These are phyloP conservation scores for Leccinum olivaceopallidum DNA, from an alignment of 768 basidiomycete species.

Conservation along the genomic window DNA sequence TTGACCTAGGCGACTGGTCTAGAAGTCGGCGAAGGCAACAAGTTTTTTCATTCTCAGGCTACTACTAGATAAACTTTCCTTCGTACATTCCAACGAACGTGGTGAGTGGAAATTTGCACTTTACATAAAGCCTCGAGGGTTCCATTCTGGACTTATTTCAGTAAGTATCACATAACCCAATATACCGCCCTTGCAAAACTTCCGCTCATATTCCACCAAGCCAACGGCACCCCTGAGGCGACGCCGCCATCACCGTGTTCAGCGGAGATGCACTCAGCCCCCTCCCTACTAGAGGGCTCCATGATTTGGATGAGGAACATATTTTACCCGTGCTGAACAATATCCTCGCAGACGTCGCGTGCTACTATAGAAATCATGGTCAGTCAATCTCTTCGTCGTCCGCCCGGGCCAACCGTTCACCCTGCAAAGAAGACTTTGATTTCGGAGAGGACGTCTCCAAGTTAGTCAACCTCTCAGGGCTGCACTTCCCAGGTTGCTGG, in stretches of 20 bases:
- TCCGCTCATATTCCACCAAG: slow-evolving; percentile 2
- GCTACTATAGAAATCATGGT: slow-evolving; percentile 10
- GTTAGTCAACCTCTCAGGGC: not conserved
- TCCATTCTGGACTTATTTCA: not conserved
- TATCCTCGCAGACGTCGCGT: slow-evolving; percentile 13
- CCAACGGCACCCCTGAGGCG: slow-evolving; percentile 2
- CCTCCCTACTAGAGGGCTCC: slow-evolving; percentile 7
- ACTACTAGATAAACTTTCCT: not conserved
- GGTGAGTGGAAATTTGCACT: slow-evolving; percentile 8
- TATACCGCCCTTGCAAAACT: slow-evolving; percentile 4
- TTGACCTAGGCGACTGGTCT: not conserved
- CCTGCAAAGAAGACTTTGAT: slow-evolving; percentile 3
- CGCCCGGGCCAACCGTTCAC: not conserved
- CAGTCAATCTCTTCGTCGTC: not conserved
- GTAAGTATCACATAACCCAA: slow-evolving; percentile 13
- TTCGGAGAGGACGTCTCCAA: slow-evolving; percentile 7
- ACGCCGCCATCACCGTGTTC: slow-evolving; percentile 4
- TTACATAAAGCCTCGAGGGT: not conserved
- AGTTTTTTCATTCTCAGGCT: not conserved
- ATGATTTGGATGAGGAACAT: slow-evolving; percentile 9
- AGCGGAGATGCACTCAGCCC: slow-evolving; percentile 13
- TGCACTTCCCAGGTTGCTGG: slow-evolving; percentile 15
- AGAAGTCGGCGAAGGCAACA: not conserved
- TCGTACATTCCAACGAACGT: slow-evolving; percentile 10
- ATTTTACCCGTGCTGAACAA: slow-evolving; percentile 8